Evolutionary conservation across 1,284 basidiomycete species (phyloP), one percentile per base, ranked within the genome.

Genomic region (Cutaneotrichosporon dermatis): DNA sequence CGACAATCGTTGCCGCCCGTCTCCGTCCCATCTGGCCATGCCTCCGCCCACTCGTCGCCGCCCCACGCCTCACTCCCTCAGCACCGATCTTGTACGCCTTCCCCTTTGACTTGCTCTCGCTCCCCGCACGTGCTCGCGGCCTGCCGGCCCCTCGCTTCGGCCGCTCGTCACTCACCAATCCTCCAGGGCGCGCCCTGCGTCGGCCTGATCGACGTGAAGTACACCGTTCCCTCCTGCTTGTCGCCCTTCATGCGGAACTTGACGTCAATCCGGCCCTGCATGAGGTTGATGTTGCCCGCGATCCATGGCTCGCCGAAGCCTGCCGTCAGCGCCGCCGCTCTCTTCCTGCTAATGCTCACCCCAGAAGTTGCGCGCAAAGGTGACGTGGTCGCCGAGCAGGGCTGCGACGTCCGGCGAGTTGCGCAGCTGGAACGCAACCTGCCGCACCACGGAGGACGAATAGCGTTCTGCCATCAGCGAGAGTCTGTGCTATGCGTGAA

Each of bases 221-320:
- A 77, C 25, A 78, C 72, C 5, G 76, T 78, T 33, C 75, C 77
- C 25, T 69, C 60, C n/a, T 68, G 72, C 55, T 73, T 71, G 16
- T 63, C 61, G 11, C 77, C 77, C 46, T 63, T 62, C 54, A 79
- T 67, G 43, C 75, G 65, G 69, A 77, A 77, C 59, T 72, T 76
- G 34, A 79, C 63, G 58, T 79, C 77, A 44, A 79, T 76, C 35
- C 73, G 69, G 54, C 77, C 77, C 69, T 79, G 76, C 70, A 78
- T 75, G 45, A 75, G 63, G 66, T 77, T 79, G 63, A 76, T 71
- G 36, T 64, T 69, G 15, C 77, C 77, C 25, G 72, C 72, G 46
- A 78, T 76, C 71, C 73, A 78, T n/a, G 76, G 76, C 55, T 77
- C 72, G 36, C 76, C 75, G 48, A 78, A 68, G 34, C 72, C 75